Conservation (phyloP, 1,284 basidiomycete species). For the Gymnopus androsaceus region DNA sequence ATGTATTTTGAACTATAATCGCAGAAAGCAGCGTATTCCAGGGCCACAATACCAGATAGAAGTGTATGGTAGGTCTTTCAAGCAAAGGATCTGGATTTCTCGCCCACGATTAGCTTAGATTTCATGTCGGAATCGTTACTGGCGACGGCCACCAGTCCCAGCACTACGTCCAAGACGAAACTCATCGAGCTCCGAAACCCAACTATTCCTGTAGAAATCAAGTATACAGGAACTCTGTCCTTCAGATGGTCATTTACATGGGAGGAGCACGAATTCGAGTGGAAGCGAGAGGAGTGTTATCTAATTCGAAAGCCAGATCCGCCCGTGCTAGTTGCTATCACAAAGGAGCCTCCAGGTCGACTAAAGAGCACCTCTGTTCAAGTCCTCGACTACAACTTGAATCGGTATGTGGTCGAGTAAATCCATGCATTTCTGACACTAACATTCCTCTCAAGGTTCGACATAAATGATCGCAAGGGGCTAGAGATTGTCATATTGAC, state of each 20-base stretch:
- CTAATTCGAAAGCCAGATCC: constrained; percentile 84
- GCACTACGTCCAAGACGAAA: constrained; percentile 69
- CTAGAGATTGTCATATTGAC: constrained; percentile 80
- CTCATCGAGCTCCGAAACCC: constrained; percentile 77
- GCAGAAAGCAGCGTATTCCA: constrained; percentile 58
- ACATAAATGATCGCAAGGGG: constrained; percentile 80
- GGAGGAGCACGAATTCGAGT: constrained; percentile 85
- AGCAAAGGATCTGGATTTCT: neutral
- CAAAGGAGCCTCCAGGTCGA: constrained; percentile 70
- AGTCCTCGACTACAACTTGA: constrained; percentile 83
- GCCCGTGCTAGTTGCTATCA: constrained; percentile 77
- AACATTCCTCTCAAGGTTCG: constrained; percentile 59
- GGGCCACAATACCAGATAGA: constrained; percentile 59
- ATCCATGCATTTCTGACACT: neutral
- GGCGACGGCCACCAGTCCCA: constrained; percentile 63
- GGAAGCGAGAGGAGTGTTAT: constrained; percentile 80
- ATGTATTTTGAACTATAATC: no score
- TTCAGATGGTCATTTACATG: constrained; percentile 81
- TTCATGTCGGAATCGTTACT: constrained; percentile 67
- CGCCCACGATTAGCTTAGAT: constrained; percentile 42
- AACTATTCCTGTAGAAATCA: constrained; percentile 66
- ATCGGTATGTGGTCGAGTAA: constrained; percentile 46
- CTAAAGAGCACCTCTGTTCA: constrained; percentile 71
- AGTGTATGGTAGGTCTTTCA: constrained; percentile 55
- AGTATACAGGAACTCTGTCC: constrained; percentile 69